phyloP scores from a whole-genome alignment of 2,329 filamentous ascomycete species.

The Orbilia brochopaga region DNA sequence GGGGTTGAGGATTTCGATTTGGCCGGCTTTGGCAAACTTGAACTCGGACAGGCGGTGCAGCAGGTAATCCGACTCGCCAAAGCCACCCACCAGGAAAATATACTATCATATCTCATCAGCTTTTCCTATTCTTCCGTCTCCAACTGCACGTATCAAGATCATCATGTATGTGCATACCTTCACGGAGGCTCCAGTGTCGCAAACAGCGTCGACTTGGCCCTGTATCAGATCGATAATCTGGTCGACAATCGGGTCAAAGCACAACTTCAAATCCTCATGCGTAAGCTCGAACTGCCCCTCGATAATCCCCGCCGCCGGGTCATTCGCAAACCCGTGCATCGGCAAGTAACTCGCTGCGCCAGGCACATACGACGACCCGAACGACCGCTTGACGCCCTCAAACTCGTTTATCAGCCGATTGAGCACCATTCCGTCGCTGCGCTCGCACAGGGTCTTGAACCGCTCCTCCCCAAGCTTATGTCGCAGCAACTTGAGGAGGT shows the following conservation, averaged over 20 bases:
- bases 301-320: slow-evolving; percentile 36
- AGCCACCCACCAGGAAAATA: slow-evolving; percentile 47
- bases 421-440: slow-evolving; percentile 34
- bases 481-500: slow-evolving; percentile 31
- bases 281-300: slow-evolving; percentile 44
- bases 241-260: slow-evolving; percentile 77
- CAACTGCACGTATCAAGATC: background rate
- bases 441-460: slow-evolving; percentile 33
- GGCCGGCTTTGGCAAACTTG: slow-evolving; percentile 19
- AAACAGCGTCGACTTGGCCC: slow-evolving; percentile 70
- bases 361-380: slow-evolving; percentile 28
- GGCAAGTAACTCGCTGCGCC: slow-evolving; percentile 31
- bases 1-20: slow-evolving; percentile 49
- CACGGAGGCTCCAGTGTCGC: slow-evolving; percentile 55
- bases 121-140: background rate
- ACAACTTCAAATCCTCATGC: slow-evolving; percentile 69
- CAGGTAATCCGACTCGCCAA: slow-evolving; percentile 49
- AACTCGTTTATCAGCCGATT: slow-evolving; percentile 39
- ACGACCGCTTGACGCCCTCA: slow-evolving; percentile 40
- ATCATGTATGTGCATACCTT: slow-evolving; percentile 20
- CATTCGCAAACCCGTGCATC: slow-evolving; percentile 38
- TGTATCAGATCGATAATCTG: slow-evolving; percentile 73
- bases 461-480: slow-evolving; percentile 30
- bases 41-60: slow-evolving; percentile 18
- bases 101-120: slow-evolving; percentile 23